Base-by-base conservation (phyloP, 73 alveolate species). In the Stentor roeselii region DNA sequence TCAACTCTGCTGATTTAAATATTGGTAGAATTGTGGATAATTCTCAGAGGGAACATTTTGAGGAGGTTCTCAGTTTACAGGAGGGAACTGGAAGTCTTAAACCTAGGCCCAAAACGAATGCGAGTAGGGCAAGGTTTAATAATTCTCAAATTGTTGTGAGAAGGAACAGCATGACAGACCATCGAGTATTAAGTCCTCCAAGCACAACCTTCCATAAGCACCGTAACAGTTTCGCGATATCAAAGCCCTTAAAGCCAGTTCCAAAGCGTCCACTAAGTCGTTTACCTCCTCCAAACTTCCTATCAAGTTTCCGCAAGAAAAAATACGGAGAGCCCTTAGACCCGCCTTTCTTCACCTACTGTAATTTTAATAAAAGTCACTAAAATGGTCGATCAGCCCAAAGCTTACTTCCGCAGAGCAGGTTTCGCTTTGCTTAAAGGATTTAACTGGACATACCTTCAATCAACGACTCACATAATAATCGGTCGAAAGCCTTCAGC, bases 351-450 rank as follows among this genome's bases (percentile, higher is more conserved):
- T 50, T 50, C 67, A 50, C 21, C 21, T 50, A 11, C 30, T 11
- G 6, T 50, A 50, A 50, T 50, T 50, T 50, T 50, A 11, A 50
- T 11, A 50, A 50, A 11, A 50, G 21, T 50, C 67, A 11, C 67
- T 67, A 67, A 1, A 27, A 67, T 67, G 80, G 80, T 21, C 11
- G 80, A 67, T 32, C 80, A 67, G 11, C 37, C 80, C 34, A 67
- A 67, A 67, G 80, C 80, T 15, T 67, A 0, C 3, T 76, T 76
- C 39, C 21, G 31, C 32, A 76, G 84, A 39, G 93, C 86, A 35
- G 94, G 94, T 11, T 89, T 86, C 59, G 94, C 94, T 3, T 75
- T 78, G 87, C 78, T 89, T 11, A 75, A 90, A 4, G 92, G 94
- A 41, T 82, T 76, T 27, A 85, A 89, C 82, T 89, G 94, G 90